Conservation (phyloP, 2,329 filamentous ascomycete species). For the Fusarium sp. region DNA sequence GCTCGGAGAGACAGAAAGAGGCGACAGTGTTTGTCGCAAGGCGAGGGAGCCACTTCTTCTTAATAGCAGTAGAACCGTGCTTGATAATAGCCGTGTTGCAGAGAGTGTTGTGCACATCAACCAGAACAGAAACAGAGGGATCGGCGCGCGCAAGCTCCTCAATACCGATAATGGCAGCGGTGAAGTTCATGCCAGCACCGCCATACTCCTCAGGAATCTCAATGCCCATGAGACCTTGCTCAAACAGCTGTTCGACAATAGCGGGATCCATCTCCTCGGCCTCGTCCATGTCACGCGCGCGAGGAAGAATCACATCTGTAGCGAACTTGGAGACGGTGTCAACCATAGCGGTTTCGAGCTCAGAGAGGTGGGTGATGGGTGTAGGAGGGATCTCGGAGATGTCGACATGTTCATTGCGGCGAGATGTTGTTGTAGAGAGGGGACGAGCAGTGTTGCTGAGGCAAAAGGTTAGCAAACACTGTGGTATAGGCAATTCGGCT, state of each 20-base stretch:
- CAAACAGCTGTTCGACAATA: slow-evolving; percentile 92
- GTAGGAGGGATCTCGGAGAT: slow-evolving; percentile 85
- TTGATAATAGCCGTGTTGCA: slow-evolving; percentile 94
- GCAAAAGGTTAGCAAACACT: slow-evolving; percentile 13
- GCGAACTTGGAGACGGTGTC: slow-evolving; percentile 94
- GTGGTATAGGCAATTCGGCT: background rate
- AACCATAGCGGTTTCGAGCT: slow-evolving; percentile 88
- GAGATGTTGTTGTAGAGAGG: slow-evolving; percentile 69
- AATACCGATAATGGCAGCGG: slow-evolving; percentile 92
- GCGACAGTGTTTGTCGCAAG: slow-evolving; percentile 91
- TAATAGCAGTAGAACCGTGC: slow-evolving; percentile 79
- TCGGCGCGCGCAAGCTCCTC: slow-evolving; percentile 96
- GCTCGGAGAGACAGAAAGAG: slow-evolving; percentile 93
- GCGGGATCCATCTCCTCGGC: slow-evolving; percentile 90
- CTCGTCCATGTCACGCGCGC: slow-evolving; percentile 97
- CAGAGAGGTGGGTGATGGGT: slow-evolving; percentile 91
- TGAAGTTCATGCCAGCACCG: slow-evolving; percentile 99
- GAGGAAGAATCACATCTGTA: slow-evolving; percentile 86
- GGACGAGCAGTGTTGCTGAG: slow-evolving; percentile 56
- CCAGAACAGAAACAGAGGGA: slow-evolving; percentile 92
- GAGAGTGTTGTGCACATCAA: slow-evolving; percentile 97
- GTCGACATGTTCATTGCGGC: slow-evolving; percentile 63
- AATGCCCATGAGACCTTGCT: slow-evolving; percentile 96
- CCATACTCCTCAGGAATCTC: slow-evolving; percentile 98
- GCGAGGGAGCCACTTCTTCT: slow-evolving; percentile 89